Conservation (phyloP, 192 early-diverging fungal genomes). For the Coemansia sp. region DNA sequence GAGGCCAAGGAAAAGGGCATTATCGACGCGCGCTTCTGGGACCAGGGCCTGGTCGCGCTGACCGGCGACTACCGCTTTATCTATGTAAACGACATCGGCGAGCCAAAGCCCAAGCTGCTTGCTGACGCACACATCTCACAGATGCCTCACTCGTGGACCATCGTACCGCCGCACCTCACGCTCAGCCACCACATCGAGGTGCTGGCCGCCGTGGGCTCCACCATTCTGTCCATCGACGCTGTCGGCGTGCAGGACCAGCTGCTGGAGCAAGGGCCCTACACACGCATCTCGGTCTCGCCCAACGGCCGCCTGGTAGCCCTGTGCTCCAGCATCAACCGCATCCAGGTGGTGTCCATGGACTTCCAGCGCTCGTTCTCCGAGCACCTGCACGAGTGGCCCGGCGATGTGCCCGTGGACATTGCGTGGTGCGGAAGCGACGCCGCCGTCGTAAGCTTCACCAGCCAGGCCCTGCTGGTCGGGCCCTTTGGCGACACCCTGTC, state of each 20-base stretch:
- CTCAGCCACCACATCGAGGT: conserved; percentile 90
- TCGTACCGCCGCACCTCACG: conserved; percentile 84
- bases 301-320: conserved; percentile 92
- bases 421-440: conserved; percentile 93
- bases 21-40: conserved; percentile 84
- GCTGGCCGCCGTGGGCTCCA: conserved; percentile 68
- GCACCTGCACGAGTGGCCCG: conserved; percentile 54
- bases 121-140: conserved; percentile 67
- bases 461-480: conserved; percentile 82
- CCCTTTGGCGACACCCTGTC: conserved; percentile 75
- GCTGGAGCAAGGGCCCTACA: conserved; percentile 85
- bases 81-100: conserved; percentile 77
- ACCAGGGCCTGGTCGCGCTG: conserved; percentile 88
- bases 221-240: conserved; percentile 80
- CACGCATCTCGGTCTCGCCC: conserved; percentile 83
- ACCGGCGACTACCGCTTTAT: conserved; percentile 79
- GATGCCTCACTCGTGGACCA: conserved; percentile 78
- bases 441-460: conserved; percentile 81
- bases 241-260: conserved; percentile 74
- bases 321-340: conserved; percentile 68
- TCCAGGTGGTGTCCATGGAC: conserved; percentile 94
- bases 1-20: conserved; percentile 80
- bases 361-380: conserved; percentile 92
- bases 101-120: conserved; percentile 75
- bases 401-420: conserved; percentile 10